Conservation (phyloP, 257 asterid genomes). For the Perilla frutescens region DNA sequence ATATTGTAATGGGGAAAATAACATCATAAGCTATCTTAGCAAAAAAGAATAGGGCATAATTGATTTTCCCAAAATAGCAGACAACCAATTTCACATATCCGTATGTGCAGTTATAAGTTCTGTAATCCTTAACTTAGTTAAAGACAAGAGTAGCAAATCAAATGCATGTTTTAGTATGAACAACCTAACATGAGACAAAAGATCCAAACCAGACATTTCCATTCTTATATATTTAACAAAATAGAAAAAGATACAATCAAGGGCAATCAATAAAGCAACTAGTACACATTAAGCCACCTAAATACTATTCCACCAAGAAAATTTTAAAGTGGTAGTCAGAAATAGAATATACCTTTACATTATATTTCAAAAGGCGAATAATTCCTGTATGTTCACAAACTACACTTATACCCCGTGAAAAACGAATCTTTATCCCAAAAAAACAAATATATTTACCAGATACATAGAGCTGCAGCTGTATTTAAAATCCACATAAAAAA, state of each 20-base stretch:
- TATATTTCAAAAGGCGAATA: slow-evolving; percentile 17
- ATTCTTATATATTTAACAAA: not conserved
- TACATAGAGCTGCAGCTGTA: not conserved
- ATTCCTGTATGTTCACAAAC: slow-evolving; percentile 16
- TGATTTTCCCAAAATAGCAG: not conserved
- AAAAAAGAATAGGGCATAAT: not conserved
- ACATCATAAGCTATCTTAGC: not conserved
- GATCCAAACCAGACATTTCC: slow-evolving; percentile 2
- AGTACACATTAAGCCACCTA: slow-evolving; percentile 13
- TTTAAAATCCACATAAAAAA: not conserved
- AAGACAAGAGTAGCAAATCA: not conserved
- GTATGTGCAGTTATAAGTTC: not conserved
- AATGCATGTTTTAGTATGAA: not conserved
- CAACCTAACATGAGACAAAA: not conserved
- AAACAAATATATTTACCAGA: slow-evolving; percentile 28
- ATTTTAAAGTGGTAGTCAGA: slow-evolving; percentile 15
- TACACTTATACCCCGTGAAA: slow-evolving; percentile 9
- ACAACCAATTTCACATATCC: not conserved
- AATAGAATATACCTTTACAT: slow-evolving; percentile 25
- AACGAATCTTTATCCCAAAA: slow-evolving; percentile 21
- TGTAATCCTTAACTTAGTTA: not conserved
- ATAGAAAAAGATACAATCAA: slow-evolving; percentile 1
- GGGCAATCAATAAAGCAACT: slow-evolving; percentile 3
- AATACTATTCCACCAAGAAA: not conserved
- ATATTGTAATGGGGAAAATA: not conserved